phyloP scores from a whole-genome alignment of 176 grass and related monocot species.

The Alloteropsis semialata region DNA sequence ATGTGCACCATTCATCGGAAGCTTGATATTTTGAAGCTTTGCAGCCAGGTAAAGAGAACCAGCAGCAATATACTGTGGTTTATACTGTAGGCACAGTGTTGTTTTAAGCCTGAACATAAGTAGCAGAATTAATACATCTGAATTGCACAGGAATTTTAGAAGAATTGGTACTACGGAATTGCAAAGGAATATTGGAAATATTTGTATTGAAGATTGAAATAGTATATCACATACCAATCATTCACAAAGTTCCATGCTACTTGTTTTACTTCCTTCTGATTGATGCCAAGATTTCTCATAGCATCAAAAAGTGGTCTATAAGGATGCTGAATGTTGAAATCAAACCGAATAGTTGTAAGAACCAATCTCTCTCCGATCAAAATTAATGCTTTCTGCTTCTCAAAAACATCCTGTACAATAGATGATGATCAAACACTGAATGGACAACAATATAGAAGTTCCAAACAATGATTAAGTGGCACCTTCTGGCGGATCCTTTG shows the following conservation, averaged over 20 bases:
- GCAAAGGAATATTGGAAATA: background rate
- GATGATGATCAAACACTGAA: conserved; percentile 22
- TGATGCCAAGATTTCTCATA: conserved; percentile 61
- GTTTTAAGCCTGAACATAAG: conserved; percentile 61
- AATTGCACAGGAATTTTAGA: background rate
- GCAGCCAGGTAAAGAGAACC: conserved; percentile 61
- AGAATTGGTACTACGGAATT: background rate
- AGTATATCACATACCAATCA: conserved; percentile 58
- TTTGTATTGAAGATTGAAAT: conserved; percentile 17
- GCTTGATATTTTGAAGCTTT: conserved; percentile 65
- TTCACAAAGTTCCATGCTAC: conserved; percentile 89
- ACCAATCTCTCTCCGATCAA: conserved; percentile 64
- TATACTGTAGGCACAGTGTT: conserved; percentile 69
- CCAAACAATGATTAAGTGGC: conserved; percentile 2
- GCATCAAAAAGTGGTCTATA: conserved; percentile 73
- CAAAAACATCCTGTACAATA: conserved; percentile 53
- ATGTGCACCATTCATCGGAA: conserved; percentile 51
- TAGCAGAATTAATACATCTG: conserved; percentile 30
- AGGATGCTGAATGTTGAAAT: conserved; percentile 76
- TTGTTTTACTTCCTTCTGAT: conserved; percentile 56
- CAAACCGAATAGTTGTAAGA: conserved; percentile 70
- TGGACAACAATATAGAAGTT: background rate
- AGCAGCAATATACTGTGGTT: conserved; percentile 76
- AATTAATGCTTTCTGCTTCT: conserved; percentile 67
- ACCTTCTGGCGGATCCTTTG: conserved; percentile 50